Evolutionary conservation across 2,329 filamentous ascomycete genomes (phyloP).

Genomic region (Colletotrichum abscissum): DNA sequence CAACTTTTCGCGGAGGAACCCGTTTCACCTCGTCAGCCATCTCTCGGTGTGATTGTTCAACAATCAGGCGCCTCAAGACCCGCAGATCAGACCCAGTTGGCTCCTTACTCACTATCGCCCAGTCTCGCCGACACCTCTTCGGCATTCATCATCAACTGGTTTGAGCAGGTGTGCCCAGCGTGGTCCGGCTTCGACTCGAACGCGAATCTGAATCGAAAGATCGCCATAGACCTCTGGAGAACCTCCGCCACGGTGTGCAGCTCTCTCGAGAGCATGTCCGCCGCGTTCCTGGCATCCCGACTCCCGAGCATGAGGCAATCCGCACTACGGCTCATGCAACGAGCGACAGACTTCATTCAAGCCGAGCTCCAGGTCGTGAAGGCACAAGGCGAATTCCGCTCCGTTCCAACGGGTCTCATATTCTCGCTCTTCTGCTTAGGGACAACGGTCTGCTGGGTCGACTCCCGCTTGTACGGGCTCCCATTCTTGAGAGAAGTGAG

Average conservation of each 20-base stretch:
- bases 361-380: constrained; percentile 45
- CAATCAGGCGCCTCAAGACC: not conserved
- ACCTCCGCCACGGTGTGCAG: constrained; percentile 50
- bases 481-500: constrained; percentile 47
- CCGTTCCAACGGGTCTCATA: constrained; percentile 47
- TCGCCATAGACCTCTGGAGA: constrained; percentile 50
- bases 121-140: constrained; percentile 43
- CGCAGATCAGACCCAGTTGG: constrained; percentile 10
- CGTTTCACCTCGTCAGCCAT: not conserved
- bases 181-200: constrained; percentile 55
- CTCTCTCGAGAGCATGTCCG: constrained; percentile 54
- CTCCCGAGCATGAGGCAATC: constrained; percentile 50
- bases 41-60: not conserved
- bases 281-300: constrained; percentile 47
- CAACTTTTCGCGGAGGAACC: not conserved
- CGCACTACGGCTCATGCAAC: constrained; percentile 46
- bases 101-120: constrained; percentile 34
- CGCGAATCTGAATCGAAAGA: constrained; percentile 50
- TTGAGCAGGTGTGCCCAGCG: constrained; percentile 51
- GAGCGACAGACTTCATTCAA: constrained; percentile 48
- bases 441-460: constrained; percentile 54
- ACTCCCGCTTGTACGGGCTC: constrained; percentile 45
- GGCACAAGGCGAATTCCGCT: constrained; percentile 31
- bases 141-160: constrained; percentile 51
- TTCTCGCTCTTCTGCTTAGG: constrained; percentile 53